These are phyloP conservation scores for Phalaenopsis aphrodite DNA, from an alignment of 106 monocot species.

Conservation along the genomic window DNA sequence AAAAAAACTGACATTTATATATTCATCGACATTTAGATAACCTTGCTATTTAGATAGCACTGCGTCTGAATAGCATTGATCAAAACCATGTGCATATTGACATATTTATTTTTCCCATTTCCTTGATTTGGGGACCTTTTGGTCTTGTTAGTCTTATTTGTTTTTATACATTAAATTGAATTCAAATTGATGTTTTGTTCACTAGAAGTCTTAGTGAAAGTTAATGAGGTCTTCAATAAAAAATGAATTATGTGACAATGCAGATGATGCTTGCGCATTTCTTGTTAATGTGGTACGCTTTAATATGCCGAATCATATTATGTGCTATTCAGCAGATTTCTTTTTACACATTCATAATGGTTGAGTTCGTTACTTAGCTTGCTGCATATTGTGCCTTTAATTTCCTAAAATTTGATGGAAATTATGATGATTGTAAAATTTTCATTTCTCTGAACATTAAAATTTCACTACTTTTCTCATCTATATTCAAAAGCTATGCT, in stretches of 20 bases:
- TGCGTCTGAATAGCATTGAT: neutral
- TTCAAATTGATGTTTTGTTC: neutral
- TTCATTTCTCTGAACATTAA: neutral
- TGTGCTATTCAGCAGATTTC: neutral
- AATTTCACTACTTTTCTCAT: neutral
- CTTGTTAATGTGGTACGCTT: neutral
- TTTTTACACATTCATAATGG: neutral
- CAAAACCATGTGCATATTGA: neutral
- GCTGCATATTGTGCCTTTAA: neutral
- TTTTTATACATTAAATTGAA: neutral
- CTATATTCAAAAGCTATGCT: neutral
- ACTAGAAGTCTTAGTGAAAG: neutral
- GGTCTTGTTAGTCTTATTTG: neutral
- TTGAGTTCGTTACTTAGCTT: neutral
- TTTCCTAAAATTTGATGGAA: neutral
- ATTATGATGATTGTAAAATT: neutral
- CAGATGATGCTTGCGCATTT: neutral
- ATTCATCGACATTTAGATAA: neutral
- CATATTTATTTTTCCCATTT: neutral
- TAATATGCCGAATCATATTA: neutral
- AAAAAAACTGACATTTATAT: too few species aligned
- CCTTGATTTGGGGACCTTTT: neutral
- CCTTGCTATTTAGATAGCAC: neutral
- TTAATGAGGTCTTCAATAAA: neutral
- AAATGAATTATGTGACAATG: conserved; percentile 2